These are phyloP conservation scores for Rhodamnia argentea DNA, from an alignment of 345 rosid species.

Conservation along the genomic window DNA sequence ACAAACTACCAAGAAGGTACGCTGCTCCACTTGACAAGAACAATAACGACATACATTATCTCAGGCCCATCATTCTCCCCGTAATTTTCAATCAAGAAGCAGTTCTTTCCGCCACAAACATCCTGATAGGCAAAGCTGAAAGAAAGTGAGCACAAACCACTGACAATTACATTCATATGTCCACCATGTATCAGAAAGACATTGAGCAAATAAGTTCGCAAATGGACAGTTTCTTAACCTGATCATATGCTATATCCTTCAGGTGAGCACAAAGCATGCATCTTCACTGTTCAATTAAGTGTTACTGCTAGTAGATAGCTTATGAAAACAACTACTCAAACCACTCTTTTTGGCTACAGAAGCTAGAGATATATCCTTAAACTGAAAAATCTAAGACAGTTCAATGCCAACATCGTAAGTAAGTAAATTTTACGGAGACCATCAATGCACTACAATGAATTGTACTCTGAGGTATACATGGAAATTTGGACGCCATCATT, in stretches of 20 bases:
- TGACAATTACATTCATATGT: neutral
- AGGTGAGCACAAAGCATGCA: neutral
- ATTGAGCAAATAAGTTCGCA: neutral
- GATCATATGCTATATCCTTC: neutral
- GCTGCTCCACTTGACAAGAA: neutral
- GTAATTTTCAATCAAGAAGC: slow-evolving; percentile 54
- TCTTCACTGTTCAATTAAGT: neutral
- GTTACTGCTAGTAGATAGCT: neutral
- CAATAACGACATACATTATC: slow-evolving; percentile 45
- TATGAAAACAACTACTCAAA: neutral
- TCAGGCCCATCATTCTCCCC: slow-evolving; percentile 38
- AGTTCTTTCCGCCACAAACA: slow-evolving; percentile 61
- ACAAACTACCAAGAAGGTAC: neutral
- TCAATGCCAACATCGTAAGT: neutral
- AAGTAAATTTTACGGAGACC: neutral
- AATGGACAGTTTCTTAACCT: neutral
- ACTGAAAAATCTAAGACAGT: neutral
- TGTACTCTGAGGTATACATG: neutral
- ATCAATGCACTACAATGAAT: neutral
- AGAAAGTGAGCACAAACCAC: slow-evolving; percentile 1
- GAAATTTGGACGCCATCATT: neutral
- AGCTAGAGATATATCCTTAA: neutral
- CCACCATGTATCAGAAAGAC: neutral
- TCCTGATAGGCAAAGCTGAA: slow-evolving; percentile 39
- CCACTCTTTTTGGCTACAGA: neutral